Evolutionary conservation across 176 grass and related monocot species (phyloP).

Genomic region (Pontederia paniculata): DNA sequence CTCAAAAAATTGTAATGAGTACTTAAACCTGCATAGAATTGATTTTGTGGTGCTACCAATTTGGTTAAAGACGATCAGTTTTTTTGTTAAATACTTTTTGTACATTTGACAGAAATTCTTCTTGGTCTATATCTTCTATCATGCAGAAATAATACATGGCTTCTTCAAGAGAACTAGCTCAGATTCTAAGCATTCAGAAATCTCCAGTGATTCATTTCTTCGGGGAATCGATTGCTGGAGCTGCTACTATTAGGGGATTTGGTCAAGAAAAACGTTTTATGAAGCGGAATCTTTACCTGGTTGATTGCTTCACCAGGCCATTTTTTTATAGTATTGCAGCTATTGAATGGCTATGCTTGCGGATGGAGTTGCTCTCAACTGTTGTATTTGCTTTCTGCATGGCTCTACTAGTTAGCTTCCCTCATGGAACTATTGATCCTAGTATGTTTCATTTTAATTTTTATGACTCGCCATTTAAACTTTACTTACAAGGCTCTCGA

Average conservation of each 20-base stretch:
- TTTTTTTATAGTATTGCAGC: constrained; percentile 97
- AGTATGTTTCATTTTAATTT: constrained; percentile 43
- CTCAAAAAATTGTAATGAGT: too few species aligned
- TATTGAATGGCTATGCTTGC: constrained; percentile 95
- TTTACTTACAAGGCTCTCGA: neutral
- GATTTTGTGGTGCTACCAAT: too few species aligned
- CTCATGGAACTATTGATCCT: constrained; percentile 93
- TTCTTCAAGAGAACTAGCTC: constrained; percentile 88
- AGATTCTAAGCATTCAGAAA: constrained; percentile 95
- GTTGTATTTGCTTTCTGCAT: constrained; percentile 97
- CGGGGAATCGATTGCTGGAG: constrained; percentile 91
- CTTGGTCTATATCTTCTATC: constrained; percentile 1
- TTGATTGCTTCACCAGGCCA: constrained; percentile 89
- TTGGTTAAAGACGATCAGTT: too few species aligned
- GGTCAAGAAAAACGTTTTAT: constrained; percentile 96
- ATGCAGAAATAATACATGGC: constrained; percentile 98
- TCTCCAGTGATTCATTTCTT: constrained; percentile 97
- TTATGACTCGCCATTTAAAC: neutral
- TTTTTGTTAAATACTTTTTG: neutral
- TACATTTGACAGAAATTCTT: neutral
- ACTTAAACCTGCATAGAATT: too few species aligned
- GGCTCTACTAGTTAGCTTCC: constrained; percentile 92
- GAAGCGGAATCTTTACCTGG: constrained; percentile 87
- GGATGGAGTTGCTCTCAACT: constrained; percentile 93
- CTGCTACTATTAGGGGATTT: constrained; percentile 88